Conservation (phyloP, 305 asterid genomes). For the Withania somnifera region DNA sequence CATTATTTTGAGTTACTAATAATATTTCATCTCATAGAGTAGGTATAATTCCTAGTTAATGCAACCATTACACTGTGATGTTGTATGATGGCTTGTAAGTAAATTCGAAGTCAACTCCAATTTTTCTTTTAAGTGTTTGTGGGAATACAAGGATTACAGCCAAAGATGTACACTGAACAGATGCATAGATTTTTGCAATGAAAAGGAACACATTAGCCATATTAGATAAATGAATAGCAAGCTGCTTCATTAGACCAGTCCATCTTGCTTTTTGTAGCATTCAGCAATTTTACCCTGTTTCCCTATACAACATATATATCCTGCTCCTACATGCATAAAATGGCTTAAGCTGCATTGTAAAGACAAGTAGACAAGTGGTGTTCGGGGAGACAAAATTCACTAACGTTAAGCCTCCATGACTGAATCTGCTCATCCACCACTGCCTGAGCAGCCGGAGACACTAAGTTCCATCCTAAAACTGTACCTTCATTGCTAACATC, state of each 20-base stretch:
- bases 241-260: slow-evolving; percentile 56
- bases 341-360: too few relatives aligned
- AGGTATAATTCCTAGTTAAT: too few relatives aligned
- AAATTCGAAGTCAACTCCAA: slow-evolving; percentile 29
- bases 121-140: slow-evolving; percentile 30
- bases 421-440: neutral
- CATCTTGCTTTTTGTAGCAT: slow-evolving; percentile 73
- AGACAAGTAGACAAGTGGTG: slow-evolving; percentile 19
- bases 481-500: neutral
- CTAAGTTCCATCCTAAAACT: slow-evolving; percentile 19
- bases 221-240: slow-evolving; percentile 60
- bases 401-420: slow-evolving; percentile 59
- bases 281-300: slow-evolving; percentile 66
- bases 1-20: too few relatives aligned
- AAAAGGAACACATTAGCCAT: slow-evolving; percentile 60
- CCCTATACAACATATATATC: slow-evolving; percentile 16
- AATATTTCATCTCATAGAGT: too few relatives aligned
- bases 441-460: slow-evolving; percentile 6
- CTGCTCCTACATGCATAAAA: too few relatives aligned
- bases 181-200: slow-evolving; percentile 66
- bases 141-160: slow-evolving; percentile 85
- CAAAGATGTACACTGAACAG: slow-evolving; percentile 73
- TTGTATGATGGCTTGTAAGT: slow-evolving; percentile 29
- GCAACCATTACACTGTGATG: neutral
- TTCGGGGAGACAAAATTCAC: slow-evolving; percentile 70